Base-by-base conservation (phyloP, 2,329 filamentous ascomycete genomes). In the Colletotrichum tropicicola region DNA sequence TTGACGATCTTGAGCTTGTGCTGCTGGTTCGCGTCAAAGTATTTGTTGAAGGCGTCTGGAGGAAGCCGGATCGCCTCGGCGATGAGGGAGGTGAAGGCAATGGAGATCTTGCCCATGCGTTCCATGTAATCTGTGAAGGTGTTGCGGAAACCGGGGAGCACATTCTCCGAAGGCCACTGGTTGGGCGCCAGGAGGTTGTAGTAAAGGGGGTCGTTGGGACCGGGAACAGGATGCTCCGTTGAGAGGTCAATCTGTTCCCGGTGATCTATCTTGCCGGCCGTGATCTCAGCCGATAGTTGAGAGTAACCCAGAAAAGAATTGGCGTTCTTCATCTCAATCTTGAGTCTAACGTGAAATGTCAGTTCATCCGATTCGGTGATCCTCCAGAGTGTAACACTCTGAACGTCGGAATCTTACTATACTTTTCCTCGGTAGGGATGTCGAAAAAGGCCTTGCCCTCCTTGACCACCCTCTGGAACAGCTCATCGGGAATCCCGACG, bases 1-100 rank as follows among this genome's bases (percentile, higher is more conserved):
- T 92, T 93, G 65, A 97, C 90, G 65, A 97, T 90, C 81, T 97
- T 97, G 72, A 97, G 85, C 82, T 97, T 97, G 81, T 97, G 92
- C 79, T 96, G 93, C 80, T 87, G 82, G 70, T 85, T 76, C 82
- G 84, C 70, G 74, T 94, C 92, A 78, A 95, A 95, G 82, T 94
- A 97, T 71, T 87, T 88, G 73, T 88, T 81, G 76, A 97, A 97
- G 0, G 93, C 92, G 53, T 85, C 78, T 0, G 83, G 67, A 0
- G 91, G 87, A 6, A 97, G 83, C 9, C 87, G 86, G 67, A 97
- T 91, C n/a, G 92, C 91, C 80, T 97, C 92, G 67, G 93, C 93
- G 70, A 97, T 92, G 28, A 97, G 85, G 10, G 87, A 87, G 1
- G 92, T 95, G 79, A 97, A 97, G 70, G 85, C 82, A 52, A 90